These are phyloP conservation scores for Saccharum spontaneum DNA, from an alignment of 176 grass and related monocot genomes.

Conservation along the genomic window DNA sequence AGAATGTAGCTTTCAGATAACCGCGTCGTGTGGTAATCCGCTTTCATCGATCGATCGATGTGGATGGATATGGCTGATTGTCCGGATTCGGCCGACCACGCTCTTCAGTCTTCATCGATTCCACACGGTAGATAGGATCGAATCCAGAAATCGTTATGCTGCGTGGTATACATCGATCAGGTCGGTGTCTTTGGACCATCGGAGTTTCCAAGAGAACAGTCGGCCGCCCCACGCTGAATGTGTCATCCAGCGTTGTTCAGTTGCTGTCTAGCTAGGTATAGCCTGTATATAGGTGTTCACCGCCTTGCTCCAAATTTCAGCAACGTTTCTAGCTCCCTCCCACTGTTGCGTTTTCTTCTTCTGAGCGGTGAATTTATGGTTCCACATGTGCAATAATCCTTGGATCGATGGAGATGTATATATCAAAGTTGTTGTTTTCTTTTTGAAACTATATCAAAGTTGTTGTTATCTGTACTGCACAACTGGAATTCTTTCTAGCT, in stretches of 20 bases:
- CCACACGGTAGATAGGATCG: neutral
- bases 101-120: neutral
- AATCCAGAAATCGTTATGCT: neutral
- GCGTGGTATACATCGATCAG: neutral
- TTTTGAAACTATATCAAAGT: neutral
- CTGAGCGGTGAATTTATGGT: neutral
- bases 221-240: conserved; percentile 26
- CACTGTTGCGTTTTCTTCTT: neutral
- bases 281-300: neutral
- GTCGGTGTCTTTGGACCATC: neutral
- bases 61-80: neutral
- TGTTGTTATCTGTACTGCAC: neutral
- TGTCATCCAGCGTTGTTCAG: neutral
- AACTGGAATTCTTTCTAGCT: neutral
- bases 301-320: neutral
- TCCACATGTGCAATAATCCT: neutral
- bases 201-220: neutral
- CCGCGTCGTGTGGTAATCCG: neutral
- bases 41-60: neutral
- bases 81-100: neutral
- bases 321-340: neutral
- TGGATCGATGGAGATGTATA: neutral
- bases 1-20: neutral
- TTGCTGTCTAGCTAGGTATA: neutral
- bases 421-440: too few species aligned